Evolutionary conservation across 2,329 filamentous ascomycete genomes (phyloP).

Genomic region (Botrytis hyacinthi): DNA sequence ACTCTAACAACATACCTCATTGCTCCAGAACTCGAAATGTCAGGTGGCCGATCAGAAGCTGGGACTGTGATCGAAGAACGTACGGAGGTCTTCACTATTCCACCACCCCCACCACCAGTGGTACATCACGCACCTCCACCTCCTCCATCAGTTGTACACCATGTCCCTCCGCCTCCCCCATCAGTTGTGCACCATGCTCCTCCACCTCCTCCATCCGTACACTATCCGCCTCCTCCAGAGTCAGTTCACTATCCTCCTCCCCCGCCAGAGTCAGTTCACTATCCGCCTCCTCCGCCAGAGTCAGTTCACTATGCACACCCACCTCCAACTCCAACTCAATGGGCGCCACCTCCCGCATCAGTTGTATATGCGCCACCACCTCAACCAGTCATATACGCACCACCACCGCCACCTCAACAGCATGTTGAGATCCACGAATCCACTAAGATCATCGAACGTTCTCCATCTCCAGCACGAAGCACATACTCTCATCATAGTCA

Average conservation of each 20-base stretch:
- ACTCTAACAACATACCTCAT: conserved; percentile 33
- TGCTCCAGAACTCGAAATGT: conserved; percentile 34
- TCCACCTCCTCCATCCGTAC: conserved; percentile 30
- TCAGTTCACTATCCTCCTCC: conserved; percentile 23
- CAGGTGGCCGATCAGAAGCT: conserved; percentile 47
- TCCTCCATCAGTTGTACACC: conserved; percentile 24
- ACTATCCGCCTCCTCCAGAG: conserved; percentile 22
- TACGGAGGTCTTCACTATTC: conserved; percentile 43
- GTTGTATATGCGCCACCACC: conserved; percentile 24
- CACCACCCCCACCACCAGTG: conserved; percentile 28
- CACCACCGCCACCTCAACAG: conserved; percentile 31
- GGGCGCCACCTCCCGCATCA: conserved; percentile 26
- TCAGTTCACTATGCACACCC: conserved; percentile 19
- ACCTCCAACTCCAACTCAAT: conserved; percentile 25
- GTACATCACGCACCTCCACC: conserved; percentile 28
- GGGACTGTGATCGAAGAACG: conserved; percentile 51
- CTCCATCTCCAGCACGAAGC: conserved; percentile 26
- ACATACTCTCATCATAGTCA: conserved; percentile 17
- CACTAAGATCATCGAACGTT: conserved; percentile 44
- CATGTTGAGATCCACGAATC: conserved; percentile 45
- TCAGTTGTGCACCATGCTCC: conserved; percentile 19
- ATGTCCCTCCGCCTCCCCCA: conserved; percentile 20
- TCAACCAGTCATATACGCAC: conserved; percentile 25
- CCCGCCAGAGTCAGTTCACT: conserved; percentile 11
- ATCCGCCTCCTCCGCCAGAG: conserved; percentile 22